Percentiles rank a stretch among this genome's conserved stretches.
These are phyloP conservation scores for Lichtheimia ornata DNA, from an alignment of 371 early-diverging fungal species.

Conservation along the genomic window DNA sequence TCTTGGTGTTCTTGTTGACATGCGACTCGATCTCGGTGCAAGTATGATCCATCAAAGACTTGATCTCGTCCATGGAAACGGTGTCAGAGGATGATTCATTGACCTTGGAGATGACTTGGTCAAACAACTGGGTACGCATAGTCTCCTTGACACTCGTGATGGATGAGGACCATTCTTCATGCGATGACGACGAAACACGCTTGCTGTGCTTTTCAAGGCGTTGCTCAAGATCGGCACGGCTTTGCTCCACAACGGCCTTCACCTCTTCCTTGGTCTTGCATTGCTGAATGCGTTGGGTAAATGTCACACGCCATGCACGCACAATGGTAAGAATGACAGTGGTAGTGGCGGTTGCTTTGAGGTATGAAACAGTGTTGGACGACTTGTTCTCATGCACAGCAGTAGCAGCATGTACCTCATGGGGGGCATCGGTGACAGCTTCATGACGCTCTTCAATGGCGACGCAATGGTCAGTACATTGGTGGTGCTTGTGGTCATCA, in stretches of 20 bases:
- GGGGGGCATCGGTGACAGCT: neutral
- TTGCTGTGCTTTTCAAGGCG: slow-evolving; percentile 35
- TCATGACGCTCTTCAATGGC: slow-evolving; percentile 4
- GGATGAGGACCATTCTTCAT: slow-evolving; percentile 33
- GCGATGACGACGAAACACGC: slow-evolving; percentile 24
- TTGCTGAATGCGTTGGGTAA: slow-evolving; percentile 30
- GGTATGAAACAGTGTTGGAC: neutral
- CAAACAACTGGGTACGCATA: slow-evolving; percentile 37
- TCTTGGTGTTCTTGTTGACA: slow-evolving; percentile 19
- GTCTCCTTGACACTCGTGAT: slow-evolving; percentile 38
- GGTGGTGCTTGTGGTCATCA: neutral
- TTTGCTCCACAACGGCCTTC: slow-evolving; percentile 27
- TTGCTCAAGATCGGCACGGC: slow-evolving; percentile 31
- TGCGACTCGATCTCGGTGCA: slow-evolving; percentile 29
- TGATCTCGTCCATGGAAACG: slow-evolving; percentile 18
- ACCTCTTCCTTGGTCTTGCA: slow-evolving; percentile 32
- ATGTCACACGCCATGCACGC: slow-evolving; percentile 40
- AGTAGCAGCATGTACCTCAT: neutral
- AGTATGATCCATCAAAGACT: slow-evolving; percentile 17
- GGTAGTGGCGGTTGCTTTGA: slow-evolving; percentile 11
- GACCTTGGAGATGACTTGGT: slow-evolving; percentile 26
- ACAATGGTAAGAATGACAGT: slow-evolving; percentile 32
- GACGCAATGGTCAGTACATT: slow-evolving; percentile 3
- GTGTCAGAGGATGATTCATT: slow-evolving; percentile 13
- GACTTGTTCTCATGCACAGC: neutral